Evolutionary conservation across 192 early-diverging fungal species (phyloP).

Genomic region (Backusella morwellensis): DNA sequence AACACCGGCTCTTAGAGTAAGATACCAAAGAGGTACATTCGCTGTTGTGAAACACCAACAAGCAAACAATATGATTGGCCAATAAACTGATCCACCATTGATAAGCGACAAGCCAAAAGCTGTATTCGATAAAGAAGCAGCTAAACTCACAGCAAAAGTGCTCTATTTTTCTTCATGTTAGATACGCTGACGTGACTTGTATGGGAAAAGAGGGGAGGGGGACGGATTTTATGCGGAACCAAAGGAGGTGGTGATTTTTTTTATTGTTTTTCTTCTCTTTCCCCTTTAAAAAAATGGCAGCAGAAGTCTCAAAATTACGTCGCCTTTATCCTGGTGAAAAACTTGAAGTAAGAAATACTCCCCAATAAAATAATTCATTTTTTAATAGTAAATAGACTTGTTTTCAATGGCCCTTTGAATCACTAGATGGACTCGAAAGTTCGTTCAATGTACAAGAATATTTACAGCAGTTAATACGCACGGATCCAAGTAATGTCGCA

Average conservation of each 20-base stretch:
- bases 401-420: constrained; percentile 46
- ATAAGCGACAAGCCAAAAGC: too few relatives aligned
- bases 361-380: too few relatives aligned
- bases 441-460: constrained; percentile 77
- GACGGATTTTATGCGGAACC: neutral
- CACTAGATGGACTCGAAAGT: constrained; percentile 66
- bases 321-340: constrained; percentile 27
- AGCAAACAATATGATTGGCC: too few relatives aligned
- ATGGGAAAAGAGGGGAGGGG: too few relatives aligned
- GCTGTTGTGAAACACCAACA: too few relatives aligned
- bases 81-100: too few relatives aligned
- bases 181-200: neutral
- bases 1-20: too few relatives aligned
- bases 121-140: too few relatives aligned
- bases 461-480: constrained; percentile 70
- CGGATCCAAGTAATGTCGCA: constrained; percentile 61
- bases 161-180: neutral
- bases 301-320: constrained; percentile 12
- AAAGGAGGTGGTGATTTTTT: neutral
- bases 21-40: too few relatives aligned
- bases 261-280: neutral
- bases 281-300: neutral
- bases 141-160: too few relatives aligned
- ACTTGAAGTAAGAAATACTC: constrained; percentile 21
- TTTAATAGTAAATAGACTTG: constrained; percentile 27